Conservation (phyloP, 169 alveolate species). For the Eimeria sp. region DNA sequence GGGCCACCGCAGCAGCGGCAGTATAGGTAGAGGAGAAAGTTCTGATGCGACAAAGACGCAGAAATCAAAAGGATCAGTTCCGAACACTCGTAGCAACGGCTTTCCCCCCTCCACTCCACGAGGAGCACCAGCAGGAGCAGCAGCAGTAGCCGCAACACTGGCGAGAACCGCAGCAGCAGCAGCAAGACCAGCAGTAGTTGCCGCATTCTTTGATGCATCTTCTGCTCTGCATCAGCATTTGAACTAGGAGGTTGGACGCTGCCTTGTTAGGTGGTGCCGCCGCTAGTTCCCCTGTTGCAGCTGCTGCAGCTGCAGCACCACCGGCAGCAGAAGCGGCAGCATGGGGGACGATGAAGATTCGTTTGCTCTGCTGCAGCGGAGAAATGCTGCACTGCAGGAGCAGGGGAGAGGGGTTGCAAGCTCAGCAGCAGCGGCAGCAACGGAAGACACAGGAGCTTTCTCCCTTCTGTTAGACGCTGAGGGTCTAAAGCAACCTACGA, state of each 20-base stretch:
- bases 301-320: background rate
- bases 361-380: conserved; percentile 7
- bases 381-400: conserved; percentile 10
- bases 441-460: background rate
- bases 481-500: background rate
- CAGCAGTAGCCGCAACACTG: background rate
- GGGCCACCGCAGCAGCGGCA: background rate
- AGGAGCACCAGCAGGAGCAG: conserved; percentile 1
- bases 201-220: background rate
- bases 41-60: background rate
- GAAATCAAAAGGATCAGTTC: background rate
- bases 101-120: background rate
- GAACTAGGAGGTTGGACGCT: background rate
- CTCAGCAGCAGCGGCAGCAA: conserved; percentile 12
- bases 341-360: background rate
- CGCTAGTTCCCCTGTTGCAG: conserved; percentile 1
- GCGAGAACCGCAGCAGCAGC: conserved; percentile 30
- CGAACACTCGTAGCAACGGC: background rate
- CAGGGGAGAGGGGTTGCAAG: background rate
- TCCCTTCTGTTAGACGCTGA: conserved; percentile 12
- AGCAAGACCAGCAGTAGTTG: background rate
- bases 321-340: background rate
- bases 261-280: background rate
- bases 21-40: background rate
- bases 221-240: background rate